Base-by-base conservation (phyloP, 495 filamentous ascomycete species). In the Penicillium simplicissimum region DNA sequence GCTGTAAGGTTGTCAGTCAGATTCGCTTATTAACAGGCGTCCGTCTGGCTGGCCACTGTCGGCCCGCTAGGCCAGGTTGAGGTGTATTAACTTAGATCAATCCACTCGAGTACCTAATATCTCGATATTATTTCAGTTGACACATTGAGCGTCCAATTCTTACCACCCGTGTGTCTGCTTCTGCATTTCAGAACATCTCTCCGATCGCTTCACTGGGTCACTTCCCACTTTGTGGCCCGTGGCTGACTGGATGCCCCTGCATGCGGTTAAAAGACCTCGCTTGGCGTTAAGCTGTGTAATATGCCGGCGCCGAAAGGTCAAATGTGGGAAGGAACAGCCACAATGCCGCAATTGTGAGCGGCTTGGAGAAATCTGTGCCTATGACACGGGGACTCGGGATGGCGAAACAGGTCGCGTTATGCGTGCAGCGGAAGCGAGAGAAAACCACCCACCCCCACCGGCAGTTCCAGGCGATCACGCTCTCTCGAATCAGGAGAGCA, bases 261-360 rank as follows among this genome's bases (percentile, higher is more conserved):
- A 49, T 53, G 34, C 45, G 31, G 67, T 67, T 54, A 68, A 65
- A 51, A 56, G 63, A 55, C 67, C 68, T 19, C 65, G 68, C 23
- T 35, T 72, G 55, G 58, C 66, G 14, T 54, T 67, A 0, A 70
- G 59, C 35, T 73, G 72, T 58, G 31, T 63, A 19, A 65, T 67
- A 33, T 74, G 72, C 47, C 61, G 64, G 8, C 60, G 60, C 11
- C 68, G 69, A 23, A 73, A 73, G 40, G 68, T 73, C 23, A 68
- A 68, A 21, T 71, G 70, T 28, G 68, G 65, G 17, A 59, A 61
- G 9, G 64, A 65, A 14, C 60, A 67, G 38, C 68, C 72, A 51
- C 40, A 63, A 51, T 74, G 72, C 33, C 57, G 43, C 34, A 70
- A 71, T 51, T 74, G 72, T 33, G 35, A 53, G 14, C 62, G 66